Base-by-base conservation (phyloP, 2,329 filamentous ascomycete species). In the Xylariales sp. region DNA sequence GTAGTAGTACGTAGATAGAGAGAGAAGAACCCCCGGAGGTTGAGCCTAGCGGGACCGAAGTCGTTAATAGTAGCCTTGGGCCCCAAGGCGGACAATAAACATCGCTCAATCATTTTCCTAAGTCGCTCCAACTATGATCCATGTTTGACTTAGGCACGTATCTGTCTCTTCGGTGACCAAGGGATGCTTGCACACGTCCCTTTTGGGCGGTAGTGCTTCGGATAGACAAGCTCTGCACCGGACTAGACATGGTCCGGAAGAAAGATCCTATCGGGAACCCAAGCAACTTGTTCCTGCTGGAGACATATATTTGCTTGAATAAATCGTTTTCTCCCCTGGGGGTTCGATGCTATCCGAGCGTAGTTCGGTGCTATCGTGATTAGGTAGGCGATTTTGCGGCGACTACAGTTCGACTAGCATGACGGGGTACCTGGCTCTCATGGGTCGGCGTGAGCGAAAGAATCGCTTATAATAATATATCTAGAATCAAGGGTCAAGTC, bases 1-100 rank as follows among this genome's bases (percentile, higher is more conserved):
- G 10, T 34, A 18, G 46, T 14, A 34, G 16, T 18, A 30, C n/a
- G 53, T 55, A 5, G 18, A 41, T 9, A 41, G 3, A 3, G 32
- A 30, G 18, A 34, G 50, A 48, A 23, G 41, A 32, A 28, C 23
- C 16, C 43, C 10, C n/a, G 9, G 56, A 34, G 50, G 43, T 48
- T 14, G 34, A 56, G 63, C 45, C 43, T 56, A 10, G 34, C 49
- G 14, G 48, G 46, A 53, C 16, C 10, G 8, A 28, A 23, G 54
- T 63, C 39, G n/a, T 43, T 34, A 39, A 49, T 18, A 43, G 18
- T n/a, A 49, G 43, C 41, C 32, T 12, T 16, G 16, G 39, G 36
- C n/a, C 28, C 30, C 23, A 5, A 56, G 48, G 52, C 5, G 23
- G 2, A 48, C 49, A 9, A 28, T 16, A 49, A 34, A 16, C 41